Evolutionary conservation across 2,329 filamentous ascomycete genomes (phyloP).

Genomic region (Tolypocladium pustulatum): DNA sequence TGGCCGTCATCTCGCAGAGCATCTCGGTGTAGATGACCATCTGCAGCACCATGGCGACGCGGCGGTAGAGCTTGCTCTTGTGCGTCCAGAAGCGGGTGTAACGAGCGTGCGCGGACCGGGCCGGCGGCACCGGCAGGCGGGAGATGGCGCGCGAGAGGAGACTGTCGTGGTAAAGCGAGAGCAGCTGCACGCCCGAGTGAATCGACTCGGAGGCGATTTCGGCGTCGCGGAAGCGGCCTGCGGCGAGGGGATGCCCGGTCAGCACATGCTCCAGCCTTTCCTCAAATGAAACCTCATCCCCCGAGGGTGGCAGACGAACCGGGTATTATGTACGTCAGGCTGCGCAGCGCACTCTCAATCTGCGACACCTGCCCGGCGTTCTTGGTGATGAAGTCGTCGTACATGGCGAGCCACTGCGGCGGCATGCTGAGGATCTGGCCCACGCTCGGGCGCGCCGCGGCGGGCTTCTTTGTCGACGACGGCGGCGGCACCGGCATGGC

Average conservation of each 20-base stretch:
- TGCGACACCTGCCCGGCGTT: slow-evolving; percentile 90
- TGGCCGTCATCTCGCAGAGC: slow-evolving; percentile 94
- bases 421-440: slow-evolving; percentile 42
- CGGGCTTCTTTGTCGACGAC: not conserved
- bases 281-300: too few species aligned
- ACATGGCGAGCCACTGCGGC: slow-evolving; percentile 58
- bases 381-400: slow-evolving; percentile 86
- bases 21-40: slow-evolving; percentile 92
- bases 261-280: not conserved
- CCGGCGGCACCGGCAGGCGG: slow-evolving; percentile 41
- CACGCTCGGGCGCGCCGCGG: slow-evolving; percentile 10
- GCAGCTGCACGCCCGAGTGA: slow-evolving; percentile 78
- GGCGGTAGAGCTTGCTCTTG: slow-evolving; percentile 60
- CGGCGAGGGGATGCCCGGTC: not conserved
- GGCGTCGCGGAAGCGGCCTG: slow-evolving; percentile 77
- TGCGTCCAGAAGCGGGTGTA: slow-evolving; percentile 59
- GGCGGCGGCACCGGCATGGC: not conserved
- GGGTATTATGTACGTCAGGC: slow-evolving; percentile 91
- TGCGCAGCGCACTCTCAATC: slow-evolving; percentile 87
- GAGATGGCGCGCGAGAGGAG: slow-evolving; percentile 61
- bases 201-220: slow-evolving; percentile 91
- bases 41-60: slow-evolving; percentile 72
- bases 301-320: too few species aligned
- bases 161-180: slow-evolving; percentile 87
- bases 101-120: slow-evolving; percentile 48